Percentiles rank a stretch among this genome's conserved stretches.
These are phyloP conservation scores for Cucurbita moschata DNA, from an alignment of 306 rosid species.

Conservation along the genomic window DNA sequence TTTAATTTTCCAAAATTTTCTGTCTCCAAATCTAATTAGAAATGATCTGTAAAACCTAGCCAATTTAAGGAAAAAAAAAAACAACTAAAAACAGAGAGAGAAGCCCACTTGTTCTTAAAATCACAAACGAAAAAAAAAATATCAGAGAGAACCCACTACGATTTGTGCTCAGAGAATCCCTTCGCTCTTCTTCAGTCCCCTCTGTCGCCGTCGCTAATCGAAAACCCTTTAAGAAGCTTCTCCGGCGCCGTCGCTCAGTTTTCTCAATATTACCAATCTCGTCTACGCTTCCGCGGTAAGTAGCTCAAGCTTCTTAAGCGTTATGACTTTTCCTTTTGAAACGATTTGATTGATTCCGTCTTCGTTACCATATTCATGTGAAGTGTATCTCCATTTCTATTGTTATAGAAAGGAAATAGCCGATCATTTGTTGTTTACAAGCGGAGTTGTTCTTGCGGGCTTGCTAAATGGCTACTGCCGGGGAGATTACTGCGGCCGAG, in stretches of 20 bases:
- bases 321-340: background rate
- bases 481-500: conserved; percentile 40
- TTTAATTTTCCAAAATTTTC: too few relatives aligned
- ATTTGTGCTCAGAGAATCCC: background rate
- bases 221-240: background rate
- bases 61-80: too few relatives aligned
- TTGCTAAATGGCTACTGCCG: conserved; percentile 23
- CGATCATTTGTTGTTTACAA: background rate
- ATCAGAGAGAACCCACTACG: background rate
- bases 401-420: background rate
- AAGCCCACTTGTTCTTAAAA: too few relatives aligned
- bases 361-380: background rate
- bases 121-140: too few relatives aligned
- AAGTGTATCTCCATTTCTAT: background rate
- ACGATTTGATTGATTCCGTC: background rate
- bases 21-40: too few relatives aligned
- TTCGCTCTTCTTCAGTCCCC: background rate
- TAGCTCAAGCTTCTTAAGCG: background rate
- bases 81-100: too few relatives aligned
- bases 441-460: background rate
- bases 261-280: too few relatives aligned
- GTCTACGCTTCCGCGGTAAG: background rate
- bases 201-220: background rate
- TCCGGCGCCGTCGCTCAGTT: background rate
- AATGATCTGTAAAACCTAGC: too few relatives aligned